Evolutionary conservation across 495 filamentous ascomycete genomes (phyloP), one percentile per base, ranked within the genome.

Genomic region (Cairneyella variabilis): DNA sequence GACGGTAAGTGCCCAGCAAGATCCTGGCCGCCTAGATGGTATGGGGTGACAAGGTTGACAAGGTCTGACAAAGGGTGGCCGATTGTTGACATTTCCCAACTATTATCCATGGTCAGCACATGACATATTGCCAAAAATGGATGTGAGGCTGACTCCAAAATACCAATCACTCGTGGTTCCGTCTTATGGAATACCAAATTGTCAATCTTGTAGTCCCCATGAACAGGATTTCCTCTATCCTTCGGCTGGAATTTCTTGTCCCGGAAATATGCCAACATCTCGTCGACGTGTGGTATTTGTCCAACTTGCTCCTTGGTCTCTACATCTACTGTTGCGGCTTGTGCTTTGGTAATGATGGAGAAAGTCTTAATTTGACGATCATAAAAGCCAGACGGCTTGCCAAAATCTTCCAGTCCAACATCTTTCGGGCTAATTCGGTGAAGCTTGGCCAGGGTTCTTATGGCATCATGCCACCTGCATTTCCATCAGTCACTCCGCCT

Each of bases 151-250:
- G 64, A 86, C 78, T 98, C 93, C 6, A 97, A 71, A 43, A 97
- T 90, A 5, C 91, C 93, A 70, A 97, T 91, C 10, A 97, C 91
- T 41, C 83, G 69, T 11, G 93, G 82, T 69, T 95, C 90, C 0
- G 83, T 91, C 69, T 86, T 83, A 69, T 95, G 90, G 66, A 92
- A 98, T 39, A 98, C 86, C 53, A 97, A 71, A 61, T 98, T 98
- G 67, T 98, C 93, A 63, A 98, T 92, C 71, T 98, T 98, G 73
- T 92, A 98, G 62, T 98, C 93, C 22, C 93, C 93, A 62, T 98
- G 93, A 22, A 98, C 83, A 18, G 96, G 74, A 2, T 83, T 85
- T 20, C 80, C 83, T 37, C 88, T 75, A 61, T 97, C 91, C 26
- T 74, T 76, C 2, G 93, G 91, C 64, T 95, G 89, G 26, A 71